These are phyloP conservation scores for Coprinopsis sp. DNA, from an alignment of 768 basidiomycete species.

Conservation along the genomic window DNA sequence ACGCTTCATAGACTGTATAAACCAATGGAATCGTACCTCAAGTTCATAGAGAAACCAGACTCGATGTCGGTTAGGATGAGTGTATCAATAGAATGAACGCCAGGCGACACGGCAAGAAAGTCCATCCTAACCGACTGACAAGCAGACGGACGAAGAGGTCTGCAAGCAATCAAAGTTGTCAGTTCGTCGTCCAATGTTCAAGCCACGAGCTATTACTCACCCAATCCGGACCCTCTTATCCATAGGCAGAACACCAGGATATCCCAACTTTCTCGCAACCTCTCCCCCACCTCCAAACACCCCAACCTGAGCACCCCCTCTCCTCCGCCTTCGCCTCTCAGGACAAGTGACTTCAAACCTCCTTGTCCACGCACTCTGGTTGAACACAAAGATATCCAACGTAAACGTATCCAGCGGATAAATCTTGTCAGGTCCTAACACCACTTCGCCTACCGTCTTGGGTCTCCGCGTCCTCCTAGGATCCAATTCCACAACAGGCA, in stretches of 20 bases:
- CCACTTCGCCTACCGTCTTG: conserved; percentile 8
- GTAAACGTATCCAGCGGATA: conserved; percentile 73
- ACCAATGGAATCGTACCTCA: conserved; percentile 48
- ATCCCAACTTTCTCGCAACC: conserved; percentile 33
- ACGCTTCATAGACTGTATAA: not conserved
- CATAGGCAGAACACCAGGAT: conserved; percentile 66
- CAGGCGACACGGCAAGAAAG: conserved; percentile 75
- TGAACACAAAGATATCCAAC: conserved; percentile 85
- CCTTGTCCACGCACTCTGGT: conserved; percentile 70
- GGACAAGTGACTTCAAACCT: conserved; percentile 75
- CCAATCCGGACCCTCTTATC: conserved; percentile 78
- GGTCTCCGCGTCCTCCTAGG: conserved; percentile 15
- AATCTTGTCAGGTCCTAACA: conserved; percentile 43
- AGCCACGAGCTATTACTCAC: conserved; percentile 39
- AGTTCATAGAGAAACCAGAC: conserved; percentile 64
- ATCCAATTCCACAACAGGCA: conserved; percentile 24
- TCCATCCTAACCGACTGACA: conserved; percentile 87
- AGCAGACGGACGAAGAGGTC: conserved; percentile 73
- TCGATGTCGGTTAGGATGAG: conserved; percentile 74
- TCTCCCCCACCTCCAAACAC: conserved; percentile 25
- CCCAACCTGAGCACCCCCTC: conserved; percentile 28
- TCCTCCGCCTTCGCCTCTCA: conserved; percentile 44
- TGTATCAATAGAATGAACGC: conserved; percentile 71
- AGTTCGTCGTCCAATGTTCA: not conserved
- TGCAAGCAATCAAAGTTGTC: conserved; percentile 22